phyloP scores from a whole-genome alignment of 805 yeast species.

The Zygosaccharomyces bisporus region DNA sequence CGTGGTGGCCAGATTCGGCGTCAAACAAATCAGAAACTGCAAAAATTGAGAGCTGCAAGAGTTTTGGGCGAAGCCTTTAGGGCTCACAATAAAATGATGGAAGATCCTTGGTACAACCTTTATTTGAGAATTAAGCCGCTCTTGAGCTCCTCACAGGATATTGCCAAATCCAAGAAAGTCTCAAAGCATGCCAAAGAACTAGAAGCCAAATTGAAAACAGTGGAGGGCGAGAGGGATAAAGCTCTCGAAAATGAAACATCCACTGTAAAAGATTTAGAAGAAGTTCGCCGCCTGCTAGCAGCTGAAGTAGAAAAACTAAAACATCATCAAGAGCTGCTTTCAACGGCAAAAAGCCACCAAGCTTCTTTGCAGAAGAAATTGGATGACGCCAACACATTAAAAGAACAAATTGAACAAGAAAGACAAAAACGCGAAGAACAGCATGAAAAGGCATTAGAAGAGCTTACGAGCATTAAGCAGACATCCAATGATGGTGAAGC shows the following conservation, averaged over 20 bases:
- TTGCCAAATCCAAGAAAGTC: conserved; percentile 53
- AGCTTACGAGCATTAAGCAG: conserved; percentile 22
- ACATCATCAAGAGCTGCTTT: conserved; percentile 46
- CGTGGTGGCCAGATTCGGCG: conserved; percentile 63
- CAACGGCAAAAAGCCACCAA: conserved; percentile 42
- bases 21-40: conserved; percentile 45
- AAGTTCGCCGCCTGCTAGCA: conserved; percentile 36
- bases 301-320: conserved; percentile 42
- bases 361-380: conserved; percentile 29
- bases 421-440: conserved; percentile 29
- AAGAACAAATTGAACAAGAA: conserved; percentile 26
- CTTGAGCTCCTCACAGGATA: conserved; percentile 58
- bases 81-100: conserved; percentile 44
- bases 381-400: conserved; percentile 18
- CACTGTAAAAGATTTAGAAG: conserved; percentile 31
- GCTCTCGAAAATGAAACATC: conserved; percentile 29
- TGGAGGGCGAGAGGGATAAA: conserved; percentile 33
- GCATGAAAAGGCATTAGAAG: conserved; percentile 20
- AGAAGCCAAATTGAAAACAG: conserved; percentile 43
- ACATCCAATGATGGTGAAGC: conserved; percentile 42
- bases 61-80: conserved; percentile 60
- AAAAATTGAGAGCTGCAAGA: conserved; percentile 65
- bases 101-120: conserved; percentile 77
- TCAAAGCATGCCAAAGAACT: conserved; percentile 53
- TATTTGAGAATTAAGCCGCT: conserved; percentile 72